Evolutionary conservation across 129 eudicot genomes (phyloP).

Genomic region (Solidago caesia): DNA sequence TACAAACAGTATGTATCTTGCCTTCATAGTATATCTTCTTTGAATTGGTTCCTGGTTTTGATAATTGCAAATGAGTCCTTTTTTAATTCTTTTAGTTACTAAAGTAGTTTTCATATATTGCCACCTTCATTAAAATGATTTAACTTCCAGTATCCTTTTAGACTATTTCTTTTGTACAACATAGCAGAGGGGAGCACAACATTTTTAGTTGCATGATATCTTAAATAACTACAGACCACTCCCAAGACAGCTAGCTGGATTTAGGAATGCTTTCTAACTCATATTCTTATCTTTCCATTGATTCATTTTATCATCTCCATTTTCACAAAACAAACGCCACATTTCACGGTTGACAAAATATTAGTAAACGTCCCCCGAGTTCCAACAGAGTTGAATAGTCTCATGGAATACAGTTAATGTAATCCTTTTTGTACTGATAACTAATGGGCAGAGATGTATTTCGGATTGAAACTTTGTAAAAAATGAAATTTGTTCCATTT

Average conservation of each 20-base stretch:
- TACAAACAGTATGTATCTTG: conserved; percentile 71
- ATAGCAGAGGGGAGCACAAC: not conserved
- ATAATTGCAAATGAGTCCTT: not conserved
- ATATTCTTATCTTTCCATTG: not conserved
- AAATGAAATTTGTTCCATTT: not conserved
- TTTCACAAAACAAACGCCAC: not conserved
- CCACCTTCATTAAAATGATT: not conserved
- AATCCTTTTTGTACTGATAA: not conserved
- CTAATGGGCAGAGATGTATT: too few relatives aligned
- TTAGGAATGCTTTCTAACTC: not conserved
- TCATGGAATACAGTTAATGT: not conserved
- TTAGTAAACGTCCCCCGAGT: not conserved
- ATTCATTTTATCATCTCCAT: not conserved
- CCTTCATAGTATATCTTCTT: conserved; percentile 3
- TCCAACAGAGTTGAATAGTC: not conserved
- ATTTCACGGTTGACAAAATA: not conserved
- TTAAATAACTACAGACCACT: not conserved
- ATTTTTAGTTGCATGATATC: not conserved
- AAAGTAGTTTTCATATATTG: not conserved
- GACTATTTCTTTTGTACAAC: not conserved
- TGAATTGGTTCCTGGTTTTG: not conserved
- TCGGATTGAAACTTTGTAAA: not conserved
- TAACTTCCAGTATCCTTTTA: not conserved
- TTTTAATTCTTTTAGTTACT: not conserved
- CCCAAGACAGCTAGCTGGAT: not conserved